Conservation (phyloP, 2,329 filamentous ascomycete species). For the Verticillium dahliae region DNA sequence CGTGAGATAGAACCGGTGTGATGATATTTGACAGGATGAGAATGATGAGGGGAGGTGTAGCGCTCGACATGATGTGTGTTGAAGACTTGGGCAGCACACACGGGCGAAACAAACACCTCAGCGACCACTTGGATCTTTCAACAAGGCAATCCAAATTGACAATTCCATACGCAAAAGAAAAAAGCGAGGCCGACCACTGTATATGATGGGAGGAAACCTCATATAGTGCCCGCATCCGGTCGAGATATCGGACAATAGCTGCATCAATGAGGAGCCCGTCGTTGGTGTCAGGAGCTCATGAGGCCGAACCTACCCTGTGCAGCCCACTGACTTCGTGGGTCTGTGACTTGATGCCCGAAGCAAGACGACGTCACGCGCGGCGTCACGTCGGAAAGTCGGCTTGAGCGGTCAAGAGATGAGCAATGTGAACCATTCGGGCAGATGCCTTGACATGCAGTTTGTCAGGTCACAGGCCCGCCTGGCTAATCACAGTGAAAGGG, state of each 20-base stretch:
- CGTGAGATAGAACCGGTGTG: constrained; percentile 6
- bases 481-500: neutral
- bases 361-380: neutral
- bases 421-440: neutral
- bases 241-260: neutral
- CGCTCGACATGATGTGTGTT: neutral
- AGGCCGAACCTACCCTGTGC: neutral
- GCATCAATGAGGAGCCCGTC: neutral
- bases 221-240: neutral
- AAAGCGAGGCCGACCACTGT: neutral
- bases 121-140: neutral
- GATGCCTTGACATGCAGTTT: neutral
- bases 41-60: neutral
- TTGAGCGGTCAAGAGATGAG: neutral
- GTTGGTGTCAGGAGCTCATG: neutral
- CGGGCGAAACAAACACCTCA: no score
- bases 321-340: neutral
- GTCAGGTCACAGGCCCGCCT: neutral
- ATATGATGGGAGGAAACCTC: neutral
- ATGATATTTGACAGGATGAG: constrained; percentile 1
- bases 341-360: neutral
- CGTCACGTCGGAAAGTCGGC: neutral
- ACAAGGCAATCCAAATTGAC: neutral
- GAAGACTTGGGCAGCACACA: no score
- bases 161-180: neutral